phyloP scores from a whole-genome alignment of 176 grass and related monocot species.

The Triticum timopheevii region DNA sequence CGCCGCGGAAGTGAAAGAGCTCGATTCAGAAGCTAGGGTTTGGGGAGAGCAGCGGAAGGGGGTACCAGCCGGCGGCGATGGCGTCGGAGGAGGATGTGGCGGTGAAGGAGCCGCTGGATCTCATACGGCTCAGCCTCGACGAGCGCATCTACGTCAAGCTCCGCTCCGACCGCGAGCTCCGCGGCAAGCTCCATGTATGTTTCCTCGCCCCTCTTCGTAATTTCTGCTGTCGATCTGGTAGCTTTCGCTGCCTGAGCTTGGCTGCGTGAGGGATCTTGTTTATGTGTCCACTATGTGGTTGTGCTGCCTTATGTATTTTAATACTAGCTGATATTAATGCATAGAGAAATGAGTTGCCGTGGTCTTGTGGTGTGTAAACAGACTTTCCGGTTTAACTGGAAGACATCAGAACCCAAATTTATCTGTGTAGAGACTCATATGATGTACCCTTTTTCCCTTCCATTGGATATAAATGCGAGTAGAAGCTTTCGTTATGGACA shows the following conservation, averaged over 20 bases:
- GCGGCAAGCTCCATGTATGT: slow-evolving; percentile 92
- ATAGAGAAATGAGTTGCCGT: background rate
- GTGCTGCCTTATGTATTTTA: background rate
- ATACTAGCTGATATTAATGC: background rate
- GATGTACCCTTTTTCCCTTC: background rate
- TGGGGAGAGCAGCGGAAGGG: background rate
- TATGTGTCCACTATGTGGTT: background rate
- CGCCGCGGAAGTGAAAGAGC: background rate
- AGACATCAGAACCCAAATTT: background rate
- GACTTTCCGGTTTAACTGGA: background rate
- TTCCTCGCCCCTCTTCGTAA: background rate
- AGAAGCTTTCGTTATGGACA: background rate
- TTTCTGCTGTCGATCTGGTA: background rate
- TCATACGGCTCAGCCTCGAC: slow-evolving; percentile 95
- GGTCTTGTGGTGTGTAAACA: background rate
- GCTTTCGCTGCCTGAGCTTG: background rate
- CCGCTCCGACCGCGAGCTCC: slow-evolving; percentile 92
- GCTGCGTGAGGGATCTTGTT: background rate
- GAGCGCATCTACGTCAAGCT: slow-evolving; percentile 99
- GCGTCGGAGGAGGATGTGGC: slow-evolving; percentile 83
- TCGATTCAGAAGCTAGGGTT: slow-evolving; percentile 25
- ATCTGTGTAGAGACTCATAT: background rate
- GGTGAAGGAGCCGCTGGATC: slow-evolving; percentile 98
- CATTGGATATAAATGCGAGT: too few relatives aligned
- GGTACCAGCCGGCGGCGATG: background rate